Conservation (phyloP, 768 basidiomycete species). For the Solioccasus polychromus region DNA sequence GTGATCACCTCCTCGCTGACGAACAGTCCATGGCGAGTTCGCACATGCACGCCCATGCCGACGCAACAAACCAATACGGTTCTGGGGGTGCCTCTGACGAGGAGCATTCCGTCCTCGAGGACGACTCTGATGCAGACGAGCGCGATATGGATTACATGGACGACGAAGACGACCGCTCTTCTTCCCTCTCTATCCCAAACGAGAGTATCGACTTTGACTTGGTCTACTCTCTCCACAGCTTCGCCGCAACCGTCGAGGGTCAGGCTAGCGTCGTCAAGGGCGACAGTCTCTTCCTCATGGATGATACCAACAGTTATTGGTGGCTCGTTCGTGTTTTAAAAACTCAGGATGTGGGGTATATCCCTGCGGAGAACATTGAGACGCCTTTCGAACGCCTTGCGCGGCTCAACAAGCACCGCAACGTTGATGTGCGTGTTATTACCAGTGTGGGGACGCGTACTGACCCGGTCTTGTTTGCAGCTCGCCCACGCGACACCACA, state of each 20-base stretch:
- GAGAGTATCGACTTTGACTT: constrained; percentile 92
- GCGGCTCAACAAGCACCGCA: constrained; percentile 93
- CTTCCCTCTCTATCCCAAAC: constrained; percentile 82
- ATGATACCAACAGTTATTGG: constrained; percentile 99
- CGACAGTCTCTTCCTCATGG: constrained; percentile 93
- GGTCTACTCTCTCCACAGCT: constrained; percentile 92
- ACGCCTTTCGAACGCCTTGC: constrained; percentile 97
- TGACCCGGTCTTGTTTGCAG: constrained; percentile 9
- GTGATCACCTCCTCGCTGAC: constrained; percentile 56
- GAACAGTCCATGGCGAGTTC: constrained; percentile 48
- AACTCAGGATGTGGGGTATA: constrained; percentile 98
- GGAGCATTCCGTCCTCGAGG: constrained; percentile 79
- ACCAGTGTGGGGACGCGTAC: neutral
- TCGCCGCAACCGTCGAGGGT: constrained; percentile 96
- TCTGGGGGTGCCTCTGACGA: constrained; percentile 58
- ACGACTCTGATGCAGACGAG: constrained; percentile 76
- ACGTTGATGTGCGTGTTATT: constrained; percentile 76
- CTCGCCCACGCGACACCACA: constrained; percentile 34
- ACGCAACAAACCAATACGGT: constrained; percentile 39
- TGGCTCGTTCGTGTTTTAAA: constrained; percentile 99
- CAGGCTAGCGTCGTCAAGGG: constrained; percentile 99
- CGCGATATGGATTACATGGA: constrained; percentile 63
- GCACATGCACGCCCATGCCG: constrained; percentile 46
- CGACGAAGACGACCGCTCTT: constrained; percentile 77
- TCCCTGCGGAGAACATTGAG: constrained; percentile 98